Base-by-base conservation (phyloP, 225 moss, liverwort and hornwort genomes). In the Polytrichum formosum region DNA sequence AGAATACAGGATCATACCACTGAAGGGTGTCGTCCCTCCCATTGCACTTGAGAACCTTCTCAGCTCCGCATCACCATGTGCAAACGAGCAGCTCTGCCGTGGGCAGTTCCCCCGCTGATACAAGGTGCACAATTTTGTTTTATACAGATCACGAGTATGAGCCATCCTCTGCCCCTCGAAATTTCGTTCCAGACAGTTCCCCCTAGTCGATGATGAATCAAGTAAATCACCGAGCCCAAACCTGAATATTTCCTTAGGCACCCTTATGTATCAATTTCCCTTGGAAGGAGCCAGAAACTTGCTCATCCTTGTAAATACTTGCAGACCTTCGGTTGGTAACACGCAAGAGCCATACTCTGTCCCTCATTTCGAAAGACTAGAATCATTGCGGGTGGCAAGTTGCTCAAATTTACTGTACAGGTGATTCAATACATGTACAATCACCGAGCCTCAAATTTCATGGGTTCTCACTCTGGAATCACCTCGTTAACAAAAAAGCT, bases 51-150 rank as follows among this genome's bases (percentile, higher is more conserved):
- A 70, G 70, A 85, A 88, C 76, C 82, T 82, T 56, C 88, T 82
- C 25, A 88, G 88, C 78, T 88, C 88, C 61, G 77, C 84, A 54
- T 88, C 88, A 62, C 88, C 88, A 66, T 88, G 88, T 28, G 88
- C 88, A 79, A 88, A 88, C 26, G 88, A 88, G 78, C 88, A 88
- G 80, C 82, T 85, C 33, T 82, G 85, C 4, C 88, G 88, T 72
- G 88, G 88, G 75, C 88, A 88, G 73, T 85, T 85, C 23, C 88
- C 88, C 65, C 80, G 82, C 70, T 88, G 85, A 71, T 77, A 85
- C n/a, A 88, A 70, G 26, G 85, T 88, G 79, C 88, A 88, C 26
- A 88, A 83, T 82, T 88, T 88, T 54, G 88, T 88, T 73, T 88
- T 88, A 80, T 88, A 88, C 67, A 88, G 77, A 76, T 88, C 88